Evolutionary conservation across 192 early-diverging fungal species (phyloP).

Genomic region (Podochytrium sp.): DNA sequence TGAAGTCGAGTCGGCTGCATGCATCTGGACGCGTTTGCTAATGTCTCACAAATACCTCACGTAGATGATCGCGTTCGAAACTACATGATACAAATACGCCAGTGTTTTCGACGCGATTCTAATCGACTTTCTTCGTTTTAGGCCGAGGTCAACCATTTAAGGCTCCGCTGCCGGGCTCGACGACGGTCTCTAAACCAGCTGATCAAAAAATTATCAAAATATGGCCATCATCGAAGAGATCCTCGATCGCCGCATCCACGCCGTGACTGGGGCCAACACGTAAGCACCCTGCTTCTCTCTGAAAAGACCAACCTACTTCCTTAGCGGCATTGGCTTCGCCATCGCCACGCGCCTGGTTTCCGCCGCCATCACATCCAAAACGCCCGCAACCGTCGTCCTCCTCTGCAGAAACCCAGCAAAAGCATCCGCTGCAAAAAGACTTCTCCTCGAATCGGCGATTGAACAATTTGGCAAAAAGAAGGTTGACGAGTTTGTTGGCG

Average conservation of each 20-base stretch:
- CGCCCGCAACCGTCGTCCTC: constrained; percentile 38
- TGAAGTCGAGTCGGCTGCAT: too few relatives aligned
- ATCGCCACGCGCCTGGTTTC: constrained; percentile 37
- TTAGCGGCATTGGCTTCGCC: constrained; percentile 49
- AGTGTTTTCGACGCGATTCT: too few relatives aligned
- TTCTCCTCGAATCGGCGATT: constrained; percentile 26
- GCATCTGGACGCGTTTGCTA: too few relatives aligned
- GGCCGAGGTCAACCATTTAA: too few relatives aligned
- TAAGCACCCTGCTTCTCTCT: constrained; percentile 8
- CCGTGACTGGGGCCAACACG: constrained; percentile 46
- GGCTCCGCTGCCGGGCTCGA: not conserved
- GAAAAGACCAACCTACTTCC: not conserved
- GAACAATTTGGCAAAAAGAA: not conserved
- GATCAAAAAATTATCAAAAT: not conserved
- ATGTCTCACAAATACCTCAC: too few relatives aligned
- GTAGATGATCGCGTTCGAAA: too few relatives aligned
- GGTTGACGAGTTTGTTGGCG: not conserved
- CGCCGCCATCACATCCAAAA: constrained; percentile 17
- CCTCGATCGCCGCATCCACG: constrained; percentile 8
- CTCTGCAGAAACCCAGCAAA: constrained; percentile 39
- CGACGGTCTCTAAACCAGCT: not conserved
- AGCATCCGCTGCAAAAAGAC: constrained; percentile 36
- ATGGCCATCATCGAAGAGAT: constrained; percentile 9
- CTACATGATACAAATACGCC: too few relatives aligned
- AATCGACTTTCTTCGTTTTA: too few relatives aligned